Base-by-base conservation (phyloP, 176 grass and related monocot genomes). In the Musa itinerans region DNA sequence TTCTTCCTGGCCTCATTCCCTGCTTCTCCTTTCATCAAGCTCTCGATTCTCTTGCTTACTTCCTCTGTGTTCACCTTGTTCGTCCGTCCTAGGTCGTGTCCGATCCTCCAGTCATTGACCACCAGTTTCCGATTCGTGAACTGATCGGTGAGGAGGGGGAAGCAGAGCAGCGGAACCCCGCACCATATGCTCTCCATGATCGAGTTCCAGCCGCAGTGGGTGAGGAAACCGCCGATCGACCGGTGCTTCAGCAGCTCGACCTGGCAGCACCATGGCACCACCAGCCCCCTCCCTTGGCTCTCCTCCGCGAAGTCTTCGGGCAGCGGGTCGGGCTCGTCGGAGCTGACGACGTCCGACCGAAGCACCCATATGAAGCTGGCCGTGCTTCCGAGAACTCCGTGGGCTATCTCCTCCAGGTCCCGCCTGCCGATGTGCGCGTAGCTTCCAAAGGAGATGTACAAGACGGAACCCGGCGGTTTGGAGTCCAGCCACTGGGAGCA, bases 371-470 rank as follows among this genome's bases (percentile, higher is more conserved):
- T 22, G 56, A 91, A 96, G 53, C 81, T 75, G 2, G 49, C 74
- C 79, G 77, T 71, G 82, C 92, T 91, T 52, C 68, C 54, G 52
- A 96, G 64, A 56, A 96, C 70, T 3, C 92, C 92, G 11, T 50
- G 20, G 0, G 88, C 88, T 52, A 96, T 96, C 82, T 89, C 79
- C 25, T 66, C 63, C 1, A 96, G 78, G 72, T 96, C 88, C 11
- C 11, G 25, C 56, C 74, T 56, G 19, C 81, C 87, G 2, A 87
- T 54, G 54, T 87, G 88, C 25, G 84, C 81, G 72, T 85, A 83
- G 86, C 88, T 96, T 50, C 92, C 92, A 65, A 96, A 96, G 17
- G 92, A 96, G 58, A 87, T 58, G 76, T 96, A 96, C 16, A 96
- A 75, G 8, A 96, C 92, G 34, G 92, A 96, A 1, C 53, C 12